Conservation (phyloP, 2,329 filamentous ascomycete genomes). For the Lithohypha guttulata region DNA sequence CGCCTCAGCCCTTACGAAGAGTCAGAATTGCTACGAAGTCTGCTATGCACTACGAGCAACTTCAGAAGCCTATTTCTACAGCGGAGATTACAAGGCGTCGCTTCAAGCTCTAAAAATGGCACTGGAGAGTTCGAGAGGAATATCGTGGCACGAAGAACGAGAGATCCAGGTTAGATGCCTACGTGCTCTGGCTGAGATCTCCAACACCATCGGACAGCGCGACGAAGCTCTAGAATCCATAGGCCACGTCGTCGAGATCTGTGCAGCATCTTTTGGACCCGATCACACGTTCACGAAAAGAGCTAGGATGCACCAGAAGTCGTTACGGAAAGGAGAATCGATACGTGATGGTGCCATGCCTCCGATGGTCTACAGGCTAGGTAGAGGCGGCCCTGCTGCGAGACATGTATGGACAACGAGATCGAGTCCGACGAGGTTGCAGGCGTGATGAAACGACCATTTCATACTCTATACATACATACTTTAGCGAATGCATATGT, state of each 20-base stretch:
- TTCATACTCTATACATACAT: too few relatives aligned
- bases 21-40: slow-evolving; percentile 19
- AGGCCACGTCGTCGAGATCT: slow-evolving; percentile 20
- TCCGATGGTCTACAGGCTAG: slow-evolving; percentile 21
- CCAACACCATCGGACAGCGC: slow-evolving; percentile 14
- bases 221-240: slow-evolving; percentile 20
- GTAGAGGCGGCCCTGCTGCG: slow-evolving; percentile 20
- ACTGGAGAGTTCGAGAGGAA: slow-evolving; percentile 15
- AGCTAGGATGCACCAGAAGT: slow-evolving; percentile 21
- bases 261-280: slow-evolving; percentile 19
- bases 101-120: slow-evolving; percentile 19
- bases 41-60: slow-evolving; percentile 20
- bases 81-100: slow-evolving; percentile 15
- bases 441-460: slow-evolving; percentile 13
- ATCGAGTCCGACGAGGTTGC: slow-evolving; percentile 18
- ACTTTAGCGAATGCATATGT: too few relatives aligned
- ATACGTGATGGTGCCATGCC: slow-evolving; percentile 15
- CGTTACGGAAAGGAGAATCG: slow-evolving; percentile 17
- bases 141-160: slow-evolving; percentile 18
- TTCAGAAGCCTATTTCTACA: slow-evolving; percentile 21
- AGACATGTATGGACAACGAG: slow-evolving; percentile 22
- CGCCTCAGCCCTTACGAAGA: slow-evolving; percentile 19
- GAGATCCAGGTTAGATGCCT: slow-evolving; percentile 22
- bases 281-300: slow-evolving; percentile 21
- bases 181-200: slow-evolving; percentile 20